These are phyloP conservation scores for Protomyces inouyei DNA, from an alignment of 1,139 yeast genomes.

Conservation along the genomic window DNA sequence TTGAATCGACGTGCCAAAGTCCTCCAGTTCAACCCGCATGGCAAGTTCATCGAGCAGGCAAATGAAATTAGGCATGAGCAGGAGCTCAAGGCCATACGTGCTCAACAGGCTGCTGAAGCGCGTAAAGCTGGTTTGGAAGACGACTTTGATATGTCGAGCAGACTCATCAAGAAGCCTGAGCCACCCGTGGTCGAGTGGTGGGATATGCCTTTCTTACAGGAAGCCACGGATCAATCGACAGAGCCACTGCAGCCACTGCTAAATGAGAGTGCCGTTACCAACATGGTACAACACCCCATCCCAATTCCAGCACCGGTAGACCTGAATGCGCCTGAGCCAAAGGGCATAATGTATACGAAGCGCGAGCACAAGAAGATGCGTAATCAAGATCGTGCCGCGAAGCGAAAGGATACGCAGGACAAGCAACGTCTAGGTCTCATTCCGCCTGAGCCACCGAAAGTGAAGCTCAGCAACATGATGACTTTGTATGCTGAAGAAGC, in stretches of 20 bases:
- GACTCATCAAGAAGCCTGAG: slow-evolving; percentile 37
- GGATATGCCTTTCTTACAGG: slow-evolving; percentile 53
- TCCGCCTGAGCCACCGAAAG: slow-evolving; percentile 87
- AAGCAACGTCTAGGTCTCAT: slow-evolving; percentile 73
- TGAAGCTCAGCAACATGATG: slow-evolving; percentile 76
- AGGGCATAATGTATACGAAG: slow-evolving; percentile 55
- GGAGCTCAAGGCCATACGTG: slow-evolving; percentile 40
- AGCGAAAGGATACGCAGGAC: slow-evolving; percentile 68
- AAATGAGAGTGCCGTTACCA: slow-evolving; percentile 45
- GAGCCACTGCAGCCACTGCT: neutral
- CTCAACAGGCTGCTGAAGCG: slow-evolving; percentile 35
- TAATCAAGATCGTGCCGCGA: slow-evolving; percentile 60
- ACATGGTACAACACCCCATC: slow-evolving; percentile 76
- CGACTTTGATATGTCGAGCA: slow-evolving; percentile 33
- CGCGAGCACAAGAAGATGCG: slow-evolving; percentile 71
- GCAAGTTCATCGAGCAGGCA: slow-evolving; percentile 58
- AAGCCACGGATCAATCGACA: slow-evolving; percentile 44
- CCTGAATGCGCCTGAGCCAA: slow-evolving; percentile 42
- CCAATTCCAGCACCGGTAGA: slow-evolving; percentile 59
- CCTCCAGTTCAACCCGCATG: slow-evolving; percentile 53
- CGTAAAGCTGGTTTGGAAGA: slow-evolving; percentile 33
- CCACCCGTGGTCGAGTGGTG: slow-evolving; percentile 80
- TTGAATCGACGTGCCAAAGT: slow-evolving; percentile 37
- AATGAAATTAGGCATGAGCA: slow-evolving; percentile 48
- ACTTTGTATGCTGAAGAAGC: slow-evolving; percentile 80